Evolutionary conservation across 129 eudicot genomes (phyloP).

Genomic region (sunflower (Helianthus annuus)): HanXRQr2.0-SUNRISE NC_035444.2:15444653-15445152

Average conservation of each 20-base stretch:
- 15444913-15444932: not conserved
- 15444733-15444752: conserved; percentile 83
- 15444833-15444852: conserved; percentile 81
- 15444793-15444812: conserved; percentile 92
- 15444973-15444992: not conserved
- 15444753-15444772: conserved; percentile 71
- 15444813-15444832: conserved; percentile 91
- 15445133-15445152: conserved; percentile 1
- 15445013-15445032: not conserved
- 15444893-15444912: conserved; percentile 46
- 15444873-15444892: conserved; percentile 85
- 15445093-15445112: not conserved
- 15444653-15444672: conserved; percentile 95
- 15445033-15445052: not conserved
- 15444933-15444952: conserved; percentile 1
- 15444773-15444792: conserved; percentile 86
- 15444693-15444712: conserved; percentile 96
- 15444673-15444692: conserved; percentile 67
- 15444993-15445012: conserved; percentile 1
- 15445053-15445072: not conserved
- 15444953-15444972: not conserved
- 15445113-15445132: conserved; percentile 5
- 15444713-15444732: conserved; percentile 88
- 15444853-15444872: conserved; percentile 79
- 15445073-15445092: conserved; percentile 18